Conservation (phyloP, 805 yeast genomes). For the Hanseniaspora jakobsenii region DNA sequence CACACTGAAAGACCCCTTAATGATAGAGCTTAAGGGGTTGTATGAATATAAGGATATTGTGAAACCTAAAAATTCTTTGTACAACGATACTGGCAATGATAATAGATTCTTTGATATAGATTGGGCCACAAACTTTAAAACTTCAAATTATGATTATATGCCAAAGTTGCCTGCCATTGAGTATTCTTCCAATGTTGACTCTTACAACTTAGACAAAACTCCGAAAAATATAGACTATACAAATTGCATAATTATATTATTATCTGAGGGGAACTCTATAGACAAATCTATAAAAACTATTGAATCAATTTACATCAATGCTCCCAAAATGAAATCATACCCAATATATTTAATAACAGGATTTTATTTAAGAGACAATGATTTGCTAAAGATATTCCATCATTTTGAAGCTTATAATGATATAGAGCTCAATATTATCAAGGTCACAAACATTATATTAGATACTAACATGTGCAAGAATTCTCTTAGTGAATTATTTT, state of each 20-base stretch:
- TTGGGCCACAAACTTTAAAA: conserved; percentile 3
- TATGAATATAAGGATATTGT: background rate
- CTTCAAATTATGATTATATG: conserved; percentile 1
- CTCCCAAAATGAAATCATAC: background rate
- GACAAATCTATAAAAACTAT: conserved; percentile 2
- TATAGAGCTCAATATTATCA: conserved; percentile 4
- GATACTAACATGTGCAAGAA: conserved; percentile 8
- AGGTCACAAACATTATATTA: conserved; percentile 3
- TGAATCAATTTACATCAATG: conserved; percentile 1
- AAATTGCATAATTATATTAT: conserved; percentile 8
- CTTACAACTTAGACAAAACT: background rate
- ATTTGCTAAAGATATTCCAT: background rate
- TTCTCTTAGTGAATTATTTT: conserved; percentile 2
- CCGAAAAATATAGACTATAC: background rate
- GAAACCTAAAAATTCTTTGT: too few species aligned
- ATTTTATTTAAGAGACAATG: conserved; percentile 2
- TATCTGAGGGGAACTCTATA: background rate
- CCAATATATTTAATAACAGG: conserved; percentile 10
- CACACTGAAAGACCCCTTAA: too few species aligned
- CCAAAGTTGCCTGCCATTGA: conserved; percentile 1
- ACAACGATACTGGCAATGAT: background rate
- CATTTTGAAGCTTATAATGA: background rate
- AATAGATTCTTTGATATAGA: background rate
- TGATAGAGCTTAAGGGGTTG: too few species aligned
- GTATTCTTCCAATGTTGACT: conserved; percentile 1